Evolutionary conservation across 257 asterid species (phyloP).

Genomic region (Catharanthus roseus): DNA sequence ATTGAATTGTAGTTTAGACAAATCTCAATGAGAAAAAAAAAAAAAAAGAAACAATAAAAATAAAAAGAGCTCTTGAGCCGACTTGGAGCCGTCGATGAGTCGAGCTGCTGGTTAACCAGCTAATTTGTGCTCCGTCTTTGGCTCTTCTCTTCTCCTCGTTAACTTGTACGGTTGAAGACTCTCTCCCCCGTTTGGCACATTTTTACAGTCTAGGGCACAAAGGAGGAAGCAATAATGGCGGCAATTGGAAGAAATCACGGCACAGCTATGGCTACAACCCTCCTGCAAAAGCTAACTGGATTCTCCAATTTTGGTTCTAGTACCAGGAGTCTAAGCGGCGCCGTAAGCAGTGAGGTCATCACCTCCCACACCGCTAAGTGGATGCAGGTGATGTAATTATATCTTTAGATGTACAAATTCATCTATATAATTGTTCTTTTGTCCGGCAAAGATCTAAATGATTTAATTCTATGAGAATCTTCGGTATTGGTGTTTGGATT

Average conservation of each 20-base stretch:
- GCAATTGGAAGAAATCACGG: constrained; percentile 43
- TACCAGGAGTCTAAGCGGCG: constrained; percentile 42
- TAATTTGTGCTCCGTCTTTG: neutral
- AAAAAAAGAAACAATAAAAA: no score
- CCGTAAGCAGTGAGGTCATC: constrained; percentile 41
- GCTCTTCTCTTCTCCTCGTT: neutral
- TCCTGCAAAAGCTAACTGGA: constrained; percentile 43
- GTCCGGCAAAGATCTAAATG: neutral
- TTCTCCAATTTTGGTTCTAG: constrained; percentile 25
- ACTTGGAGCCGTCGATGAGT: neutral
- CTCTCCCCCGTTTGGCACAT: neutral
- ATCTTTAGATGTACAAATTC: neutral
- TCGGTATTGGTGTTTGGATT: neutral
- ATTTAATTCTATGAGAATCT: neutral
- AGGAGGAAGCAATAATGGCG: constrained; percentile 21
- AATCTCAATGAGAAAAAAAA: no score
- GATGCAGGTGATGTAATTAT: constrained; percentile 59
- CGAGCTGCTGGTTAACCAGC: neutral
- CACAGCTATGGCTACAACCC: constrained; percentile 33
- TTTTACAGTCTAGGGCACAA: neutral
- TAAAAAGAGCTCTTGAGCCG: neutral
- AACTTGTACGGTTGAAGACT: neutral
- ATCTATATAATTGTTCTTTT: neutral
- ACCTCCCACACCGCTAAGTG: constrained; percentile 76
- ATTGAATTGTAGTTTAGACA: no score